Evolutionary conservation across 208 protist species (phyloP), one percentile per base, ranked within the genome.

Genomic region (Trypanosoma rangeli): DNA sequence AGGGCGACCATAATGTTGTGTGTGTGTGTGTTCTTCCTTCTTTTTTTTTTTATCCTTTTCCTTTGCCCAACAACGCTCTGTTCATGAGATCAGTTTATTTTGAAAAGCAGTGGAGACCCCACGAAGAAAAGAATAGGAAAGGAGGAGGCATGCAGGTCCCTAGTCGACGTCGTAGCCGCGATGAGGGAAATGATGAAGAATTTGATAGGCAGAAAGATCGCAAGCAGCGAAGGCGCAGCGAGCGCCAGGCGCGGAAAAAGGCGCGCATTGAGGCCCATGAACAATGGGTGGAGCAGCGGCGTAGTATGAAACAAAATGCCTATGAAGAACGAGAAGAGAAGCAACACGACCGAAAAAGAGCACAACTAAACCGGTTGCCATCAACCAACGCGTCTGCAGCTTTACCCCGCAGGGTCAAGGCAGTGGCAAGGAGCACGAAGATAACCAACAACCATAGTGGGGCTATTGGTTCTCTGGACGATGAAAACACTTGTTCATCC

Each of bases 171-270:
- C 48, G 58, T 37, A 44, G 44, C 49, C 44, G 49, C 22, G 18
- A 46, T 42, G 61, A 72, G 18, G 64, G 61, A 9, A 16, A 42
- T 5, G 71, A 61, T 39, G 60, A 69, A 16, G 31, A 65, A 4
- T 64, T 68, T 48, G 85, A 90, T 52, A 62, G 76, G 20, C 74
- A 86, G 59, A 65, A 62, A 28, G 82, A 90, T 48, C 86, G 89
- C 59, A 94, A 94, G 68, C 64, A 75, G 52, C 68, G 78, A n/a
- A 84, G 89, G 24, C 74, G 75, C 28, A 70, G 55, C n/a, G 84
- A 85, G 57, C 74, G 81, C 31, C 53, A 56, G 20, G 70, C 70
- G 20, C 73, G 73, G 53, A 92, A 92, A 68, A 67, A 77, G 58
- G 28, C 63, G 20, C 86, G 89, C 39, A 88, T 94, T 26, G 70